Evolutionary conservation across 148 eudicot species (phyloP), one percentile per base, ranked within the genome.

Genomic region (Diospyros lotus): DNA sequence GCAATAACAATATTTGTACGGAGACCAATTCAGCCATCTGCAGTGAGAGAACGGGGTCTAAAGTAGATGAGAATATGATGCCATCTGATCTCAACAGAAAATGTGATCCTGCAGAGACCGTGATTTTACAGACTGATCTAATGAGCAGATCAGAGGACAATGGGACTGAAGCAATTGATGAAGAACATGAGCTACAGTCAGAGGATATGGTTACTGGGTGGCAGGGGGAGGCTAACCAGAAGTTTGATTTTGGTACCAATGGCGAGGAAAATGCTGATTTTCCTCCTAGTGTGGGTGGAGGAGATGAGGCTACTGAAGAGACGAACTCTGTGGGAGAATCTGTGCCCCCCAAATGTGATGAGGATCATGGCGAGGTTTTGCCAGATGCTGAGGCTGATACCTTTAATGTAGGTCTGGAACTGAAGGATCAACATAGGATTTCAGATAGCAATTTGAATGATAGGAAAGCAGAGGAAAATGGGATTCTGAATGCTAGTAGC

Each of bases 1-100:
- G 89, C 62, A 61, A 79, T 52, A 91, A 89, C 70, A 93, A 87
- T 81, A 91, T 85, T 73, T 86, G 91, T 74, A 64, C 84, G 72
- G 87, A 86, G 84, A 72, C 83, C 62, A 86, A 77, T 45, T 82
- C 91, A 8, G 84, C 74, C 69, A 78, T 76, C 11, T 84, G 88
- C 69, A 80, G 86, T 66, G 93, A 84, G 50, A 85, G 87, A 76
- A 84, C 88, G 15, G 81, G 81, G 48, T 77, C 76, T 45, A 83
- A 82, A 81, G 77, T 78, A 58, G 92, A 85, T 14, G 90, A 86
- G 66, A 90, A 88, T 75, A 78, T 80, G 71, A 66, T 75, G 14
- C 69, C 72, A 53, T 75, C 80, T 69, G 80, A 76, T 43, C 15
- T 17, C n/a, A 86, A 81, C 66, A 54, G 63, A 56, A 77, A 75